Base-by-base conservation (phyloP, 495 filamentous ascomycete species). In the Pyrenula aspistea region DNA sequence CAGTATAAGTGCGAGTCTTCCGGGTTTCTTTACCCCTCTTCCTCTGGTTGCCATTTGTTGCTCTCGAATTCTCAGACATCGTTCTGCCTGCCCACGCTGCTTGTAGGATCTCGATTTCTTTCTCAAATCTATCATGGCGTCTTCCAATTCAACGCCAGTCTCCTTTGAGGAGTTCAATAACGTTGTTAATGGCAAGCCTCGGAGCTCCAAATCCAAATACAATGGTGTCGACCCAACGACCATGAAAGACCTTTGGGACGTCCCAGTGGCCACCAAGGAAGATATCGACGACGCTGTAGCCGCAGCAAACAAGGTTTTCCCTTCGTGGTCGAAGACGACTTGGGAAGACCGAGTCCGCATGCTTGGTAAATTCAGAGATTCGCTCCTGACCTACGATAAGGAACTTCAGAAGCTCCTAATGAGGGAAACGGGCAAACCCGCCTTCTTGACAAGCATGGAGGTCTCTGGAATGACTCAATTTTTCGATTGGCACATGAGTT, bases 371-470 rank as follows among this genome's bases (percentile, higher is more conserved):
- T 78, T 81, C 51, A 76, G 75, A 48, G 74, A 78, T 53, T 69
- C 70, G 10, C 66, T 80, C 25, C 62, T 70, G 15, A 63, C 59
- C 3, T 67, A 82, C 60, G 56, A 59, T 10, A 70, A 75, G 1
- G 69, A 71, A 1, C 73, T 84, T 56, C 71, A 72, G 11, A 62
- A 70, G 12, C 67, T 83, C 10, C 66, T 86, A 20, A 76, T 71
- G 20, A 68, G 70, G 55, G 83, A 86, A 62, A 72, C 76, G 20
- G 83, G 83, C 53, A 84, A 86, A 63, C 80, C 81, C 0, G 58
- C 72, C 12, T 56, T 15, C 21, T 64, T 69, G 49, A 54, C 65
- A 20, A 19, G 56, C 1, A 23, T 25, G 1, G 71, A 74, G 49
- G 54, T 73, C 0, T 62, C 50, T 2, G 63, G 66, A 61, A 61